Base-by-base conservation (phyloP, 2,329 filamentous ascomycete genomes). In the Ophioceras dolichostomum region DNA sequence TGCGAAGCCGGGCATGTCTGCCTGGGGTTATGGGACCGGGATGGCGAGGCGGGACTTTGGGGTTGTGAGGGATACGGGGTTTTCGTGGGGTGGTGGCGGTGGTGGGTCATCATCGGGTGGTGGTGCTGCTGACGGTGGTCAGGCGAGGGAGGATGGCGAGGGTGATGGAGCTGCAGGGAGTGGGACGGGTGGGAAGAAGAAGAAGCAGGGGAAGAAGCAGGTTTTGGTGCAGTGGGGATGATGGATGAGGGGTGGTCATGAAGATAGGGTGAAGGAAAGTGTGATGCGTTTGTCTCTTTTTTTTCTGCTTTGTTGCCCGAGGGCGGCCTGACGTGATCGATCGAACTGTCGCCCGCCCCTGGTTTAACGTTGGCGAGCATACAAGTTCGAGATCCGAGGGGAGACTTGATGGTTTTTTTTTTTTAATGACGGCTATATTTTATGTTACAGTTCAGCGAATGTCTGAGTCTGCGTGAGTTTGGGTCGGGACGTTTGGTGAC, bases 1-100 rank as follows among this genome's bases (percentile, higher is more conserved):
- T 1, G 71, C 83, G 0, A 95, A 79, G 49, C 71, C 73, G 3
- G 63, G 64, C 30, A 76, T 71, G 2, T 75, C 71, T 0, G 74
- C 79, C 32, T 76, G 77, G 38, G 73, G 73, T 3, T 77, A 78
- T 46, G 74, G 74, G 2, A 56, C 60, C 4, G 61, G 73, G 4
- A 55, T 64, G 22, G 73, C 79, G 13, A 61, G 71, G 33, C 57
- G 75, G 30, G 73, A 78, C 47, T 57, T 65, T 28, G 67, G 64
- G 8, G 49, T 45, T 2, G 48, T 50, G 5, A 57, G 61, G 24
- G 61, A 66, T 13, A 70, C 69, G 0, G 67, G 64, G 2, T 76
- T 76, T 46, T 61, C 62, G 22, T 76, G 72, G 72, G 65, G 66
- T 1, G 54, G 51, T 4, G 47, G 45, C 3, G 38, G 43, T 21